Evolutionary conservation across 345 rosid species (phyloP).

Genomic region (Stellera chamaejasme): DNA sequence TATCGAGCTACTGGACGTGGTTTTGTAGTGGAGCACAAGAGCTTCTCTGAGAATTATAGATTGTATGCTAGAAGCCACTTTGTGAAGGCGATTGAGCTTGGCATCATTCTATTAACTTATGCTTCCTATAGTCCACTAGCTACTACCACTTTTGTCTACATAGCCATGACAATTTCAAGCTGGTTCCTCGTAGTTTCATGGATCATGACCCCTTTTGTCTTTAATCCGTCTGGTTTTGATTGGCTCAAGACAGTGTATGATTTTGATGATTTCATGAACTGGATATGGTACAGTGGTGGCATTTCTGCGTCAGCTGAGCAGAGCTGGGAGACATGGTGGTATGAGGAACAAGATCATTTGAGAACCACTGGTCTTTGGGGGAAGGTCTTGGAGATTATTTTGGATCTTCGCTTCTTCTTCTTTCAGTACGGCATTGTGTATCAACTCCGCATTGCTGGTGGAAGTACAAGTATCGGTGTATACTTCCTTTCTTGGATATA

Average conservation of each 20-base stretch:
- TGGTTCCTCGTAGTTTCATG: conserved; percentile 64
- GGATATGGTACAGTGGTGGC: conserved; percentile 67
- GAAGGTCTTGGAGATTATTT: conserved; percentile 41
- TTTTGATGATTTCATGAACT: conserved; percentile 70
- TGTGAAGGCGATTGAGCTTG: conserved; percentile 58
- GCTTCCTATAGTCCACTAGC: conserved; percentile 53
- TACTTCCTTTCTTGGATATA: conserved; percentile 60
- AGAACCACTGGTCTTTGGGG: conserved; percentile 59
- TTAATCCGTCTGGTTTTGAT: conserved; percentile 13
- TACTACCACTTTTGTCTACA: conserved; percentile 48
- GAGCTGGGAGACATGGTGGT: conserved; percentile 80
- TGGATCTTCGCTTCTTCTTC: conserved; percentile 68
- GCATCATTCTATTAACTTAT: conserved; percentile 53
- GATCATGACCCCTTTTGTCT: conserved; percentile 66
- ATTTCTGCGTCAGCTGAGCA: conserved; percentile 60
- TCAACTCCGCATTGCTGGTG: conserved; percentile 48
- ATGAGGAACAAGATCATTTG: conserved; percentile 69
- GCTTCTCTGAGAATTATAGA: conserved; percentile 66
- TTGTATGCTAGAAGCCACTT: conserved; percentile 70
- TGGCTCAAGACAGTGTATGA: conserved; percentile 70
- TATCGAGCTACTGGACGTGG: conserved; percentile 94
- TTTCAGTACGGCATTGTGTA: conserved; percentile 63
- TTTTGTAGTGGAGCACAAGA: conserved; percentile 81
- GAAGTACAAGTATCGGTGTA: conserved; percentile 46
- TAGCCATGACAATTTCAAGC: conserved; percentile 59